Conservation (phyloP, 345 rosid genomes). For the Passiflora organensis region DNA sequence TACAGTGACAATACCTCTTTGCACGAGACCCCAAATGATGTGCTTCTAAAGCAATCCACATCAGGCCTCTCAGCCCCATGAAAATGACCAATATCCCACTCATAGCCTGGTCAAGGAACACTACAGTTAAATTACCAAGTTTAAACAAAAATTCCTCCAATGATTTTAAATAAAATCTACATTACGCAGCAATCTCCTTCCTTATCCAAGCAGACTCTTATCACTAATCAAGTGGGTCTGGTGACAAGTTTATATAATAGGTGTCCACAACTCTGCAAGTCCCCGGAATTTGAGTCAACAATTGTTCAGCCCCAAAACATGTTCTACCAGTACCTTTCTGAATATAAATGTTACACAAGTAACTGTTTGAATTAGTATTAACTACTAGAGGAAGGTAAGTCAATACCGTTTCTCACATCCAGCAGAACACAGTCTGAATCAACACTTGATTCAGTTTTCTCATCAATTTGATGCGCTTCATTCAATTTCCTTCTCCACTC, state of each 20-base stretch:
- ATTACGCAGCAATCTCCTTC: not conserved
- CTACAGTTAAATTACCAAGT: constrained; percentile 1
- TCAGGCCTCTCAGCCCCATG: constrained; percentile 70
- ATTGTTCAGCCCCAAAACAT: too few species aligned
- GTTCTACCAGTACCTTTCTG: too few species aligned
- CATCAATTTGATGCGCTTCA: constrained; percentile 25
- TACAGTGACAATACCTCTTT: constrained; percentile 41
- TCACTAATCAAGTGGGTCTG: too few species aligned
- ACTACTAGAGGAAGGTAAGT: not conserved
- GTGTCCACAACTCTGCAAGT: too few species aligned
- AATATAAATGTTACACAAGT: too few species aligned
- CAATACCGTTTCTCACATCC: constrained; percentile 90
- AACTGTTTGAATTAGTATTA: too few species aligned
- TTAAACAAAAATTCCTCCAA: too few species aligned
- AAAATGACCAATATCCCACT: constrained; percentile 98
- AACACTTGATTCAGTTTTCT: constrained; percentile 27
- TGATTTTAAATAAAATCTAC: not conserved
- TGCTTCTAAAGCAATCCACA: constrained; percentile 86
- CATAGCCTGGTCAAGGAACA: constrained; percentile 57
- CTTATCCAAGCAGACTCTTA: not conserved
- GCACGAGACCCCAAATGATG: constrained; percentile 61
- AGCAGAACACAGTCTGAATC: constrained; percentile 44
- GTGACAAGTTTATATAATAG: too few species aligned
- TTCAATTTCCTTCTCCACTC: constrained; percentile 75
- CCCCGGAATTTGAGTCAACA: too few species aligned